Percentiles rank a stretch among this genome's conserved stretches.
phyloP scores from a whole-genome alignment of 1,284 basidiomycete genomes.

The Cryptococcus neoformans region DNA sequence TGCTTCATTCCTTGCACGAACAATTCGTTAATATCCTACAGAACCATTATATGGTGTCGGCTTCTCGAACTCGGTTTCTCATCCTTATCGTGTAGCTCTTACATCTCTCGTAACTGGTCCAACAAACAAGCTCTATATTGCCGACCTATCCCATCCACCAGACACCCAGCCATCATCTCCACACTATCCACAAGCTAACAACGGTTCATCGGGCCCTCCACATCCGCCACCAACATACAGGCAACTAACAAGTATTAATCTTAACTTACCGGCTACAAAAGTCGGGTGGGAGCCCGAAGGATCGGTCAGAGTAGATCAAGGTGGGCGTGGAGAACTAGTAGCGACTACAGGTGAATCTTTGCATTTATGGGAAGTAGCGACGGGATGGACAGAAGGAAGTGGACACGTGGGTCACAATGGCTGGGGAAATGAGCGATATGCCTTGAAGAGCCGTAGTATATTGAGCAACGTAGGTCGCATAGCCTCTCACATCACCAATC shows the following conservation, averaged over 20 bases:
- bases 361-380: slow-evolving; percentile 77
- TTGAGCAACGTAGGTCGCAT: slow-evolving; percentile 71
- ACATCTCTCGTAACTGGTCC: slow-evolving; percentile 39
- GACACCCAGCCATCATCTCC: slow-evolving; percentile 4
- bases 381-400: slow-evolving; percentile 40
- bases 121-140: slow-evolving; percentile 42
- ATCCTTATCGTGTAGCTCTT: slow-evolving; percentile 41
- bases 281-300: slow-evolving; percentile 47
- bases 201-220: neutral
- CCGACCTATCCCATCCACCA: slow-evolving; percentile 21
- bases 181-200: slow-evolving; percentile 1
- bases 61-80: slow-evolving; percentile 41
- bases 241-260: slow-evolving; percentile 30
- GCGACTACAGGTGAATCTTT: slow-evolving; percentile 88
- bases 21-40: slow-evolving; percentile 14
- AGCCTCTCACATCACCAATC: neutral
- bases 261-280: slow-evolving; percentile 47
- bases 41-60: slow-evolving; percentile 47
- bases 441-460: slow-evolving; percentile 45
- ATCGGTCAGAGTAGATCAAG: slow-evolving; percentile 24
- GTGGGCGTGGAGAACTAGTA: slow-evolving; percentile 61
- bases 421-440: slow-evolving; percentile 56
- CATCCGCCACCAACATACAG: slow-evolving; percentile 19
- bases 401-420: slow-evolving; percentile 67
- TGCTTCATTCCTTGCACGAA: neutral